Conservation (phyloP, 345 rosid genomes). For the Bruguiera gymnorhiza region DNA sequence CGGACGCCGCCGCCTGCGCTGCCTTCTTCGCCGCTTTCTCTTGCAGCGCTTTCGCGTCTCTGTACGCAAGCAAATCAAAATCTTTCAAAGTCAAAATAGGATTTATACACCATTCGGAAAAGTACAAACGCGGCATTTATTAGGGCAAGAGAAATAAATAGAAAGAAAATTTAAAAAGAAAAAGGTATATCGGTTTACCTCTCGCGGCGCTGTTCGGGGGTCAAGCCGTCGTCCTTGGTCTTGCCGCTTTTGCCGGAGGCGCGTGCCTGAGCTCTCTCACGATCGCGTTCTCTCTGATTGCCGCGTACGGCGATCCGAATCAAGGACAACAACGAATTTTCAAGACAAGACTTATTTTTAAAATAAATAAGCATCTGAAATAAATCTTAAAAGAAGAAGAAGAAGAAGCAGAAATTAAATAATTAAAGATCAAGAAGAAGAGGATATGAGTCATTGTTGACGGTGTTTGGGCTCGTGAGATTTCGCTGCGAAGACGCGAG, state of each 20-base stretch:
- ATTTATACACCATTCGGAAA: too few relatives aligned
- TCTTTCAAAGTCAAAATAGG: too few relatives aligned
- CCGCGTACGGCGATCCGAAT: constrained; percentile 49
- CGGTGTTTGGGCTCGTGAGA: background rate
- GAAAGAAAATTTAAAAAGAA: background rate
- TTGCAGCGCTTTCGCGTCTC: constrained; percentile 90
- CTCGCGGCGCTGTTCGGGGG: constrained; percentile 87
- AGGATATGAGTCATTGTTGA: constrained; percentile 74
- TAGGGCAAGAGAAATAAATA: background rate
- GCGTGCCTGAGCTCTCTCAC: constrained; percentile 73
- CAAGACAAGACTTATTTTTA: too few relatives aligned
- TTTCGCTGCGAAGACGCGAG: background rate
- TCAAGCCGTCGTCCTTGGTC: constrained; percentile 57
- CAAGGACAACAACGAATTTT: constrained; percentile 19
- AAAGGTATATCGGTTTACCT: constrained; percentile 37
- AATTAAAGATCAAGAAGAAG: constrained; percentile 6
- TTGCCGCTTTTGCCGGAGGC: constrained; percentile 30
- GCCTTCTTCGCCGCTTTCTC: constrained; percentile 89
- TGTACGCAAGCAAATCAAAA: constrained; percentile 10
- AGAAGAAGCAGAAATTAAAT: background rate
- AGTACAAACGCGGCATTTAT: too few relatives aligned
- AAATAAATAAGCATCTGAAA: too few relatives aligned
- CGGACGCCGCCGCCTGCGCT: constrained; percentile 50
- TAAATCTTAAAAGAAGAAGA: background rate
- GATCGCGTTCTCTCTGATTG: constrained; percentile 76